Conservation (phyloP, 2,329 filamentous ascomycete genomes). For the Aspergillus ochraceus region DNA sequence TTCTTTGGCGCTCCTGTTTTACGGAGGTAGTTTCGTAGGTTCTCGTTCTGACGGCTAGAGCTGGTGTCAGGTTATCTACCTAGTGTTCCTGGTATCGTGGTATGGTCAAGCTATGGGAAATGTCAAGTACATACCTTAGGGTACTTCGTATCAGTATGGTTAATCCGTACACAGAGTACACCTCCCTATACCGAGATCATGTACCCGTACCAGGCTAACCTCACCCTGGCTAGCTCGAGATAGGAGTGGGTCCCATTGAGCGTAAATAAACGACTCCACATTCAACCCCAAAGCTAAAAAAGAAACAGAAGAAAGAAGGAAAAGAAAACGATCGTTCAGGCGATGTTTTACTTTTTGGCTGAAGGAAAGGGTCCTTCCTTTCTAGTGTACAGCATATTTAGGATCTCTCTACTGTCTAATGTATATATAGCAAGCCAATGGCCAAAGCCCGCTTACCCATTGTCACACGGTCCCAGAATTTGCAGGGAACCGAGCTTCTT, state of each 20-base stretch:
- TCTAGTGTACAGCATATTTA: too few species aligned
- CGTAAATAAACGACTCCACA: conserved; percentile 27
- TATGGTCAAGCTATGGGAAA: neutral
- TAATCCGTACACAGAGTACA: too few species aligned
- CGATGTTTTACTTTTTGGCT: too few species aligned
- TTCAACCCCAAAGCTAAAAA: conserved; percentile 17
- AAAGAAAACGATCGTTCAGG: conserved; percentile 1
- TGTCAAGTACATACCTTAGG: neutral
- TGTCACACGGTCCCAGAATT: neutral
- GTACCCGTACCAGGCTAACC: conserved; percentile 1
- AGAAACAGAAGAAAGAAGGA: neutral
- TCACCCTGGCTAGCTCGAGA: conserved; percentile 9
- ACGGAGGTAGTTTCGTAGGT: neutral
- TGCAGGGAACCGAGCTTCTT: too few species aligned
- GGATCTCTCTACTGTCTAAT: neutral
- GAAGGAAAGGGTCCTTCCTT: too few species aligned
- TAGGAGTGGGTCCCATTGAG: conserved; percentile 18
- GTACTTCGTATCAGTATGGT: neutral
- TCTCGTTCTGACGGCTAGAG: conserved; percentile 10
- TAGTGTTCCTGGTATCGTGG: neutral
- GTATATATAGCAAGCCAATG: neutral
- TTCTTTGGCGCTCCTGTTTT: conserved; percentile 5
- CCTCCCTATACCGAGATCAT: conserved; percentile 2
- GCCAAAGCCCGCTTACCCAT: neutral
- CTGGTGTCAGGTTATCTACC: neutral